Percentiles rank a stretch among this genome's conserved stretches.
Conservation (phyloP, 2,329 filamentous ascomycete species). For the Fonsecaea multimorphosa region DNA sequence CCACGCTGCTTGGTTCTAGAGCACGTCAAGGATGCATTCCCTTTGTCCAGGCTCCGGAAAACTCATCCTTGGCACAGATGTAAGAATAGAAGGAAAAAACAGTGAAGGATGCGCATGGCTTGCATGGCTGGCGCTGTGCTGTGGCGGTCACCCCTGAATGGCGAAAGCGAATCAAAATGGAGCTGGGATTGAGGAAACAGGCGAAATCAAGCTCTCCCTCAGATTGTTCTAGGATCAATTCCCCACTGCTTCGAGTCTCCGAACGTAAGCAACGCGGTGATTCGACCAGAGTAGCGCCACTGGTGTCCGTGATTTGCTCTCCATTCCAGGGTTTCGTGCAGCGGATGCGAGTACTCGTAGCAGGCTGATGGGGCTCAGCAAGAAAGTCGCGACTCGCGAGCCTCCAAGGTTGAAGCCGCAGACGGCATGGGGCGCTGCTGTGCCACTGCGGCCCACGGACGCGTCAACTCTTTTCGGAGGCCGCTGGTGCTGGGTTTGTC, state of each 20-base stretch:
- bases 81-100: conserved; percentile 28
- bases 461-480: conserved; percentile 20
- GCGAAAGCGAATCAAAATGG: conserved; percentile 11
- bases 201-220: conserved; percentile 19
- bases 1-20: not conserved
- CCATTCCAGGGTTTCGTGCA: not conserved
- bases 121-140: not conserved
- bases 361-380: conserved; percentile 20
- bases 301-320: conserved; percentile 10
- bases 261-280: conserved; percentile 13
- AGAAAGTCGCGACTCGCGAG: not conserved
- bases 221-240: conserved; percentile 7
- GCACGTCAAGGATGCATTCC: not conserved
- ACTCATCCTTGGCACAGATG: conserved; percentile 10
- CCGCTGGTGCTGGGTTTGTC: conserved; percentile 1
- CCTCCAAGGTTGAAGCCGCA: conserved; percentile 5
- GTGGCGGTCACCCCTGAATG: conserved; percentile 5
- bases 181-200: conserved; percentile 6
- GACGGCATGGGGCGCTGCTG: conserved; percentile 12
- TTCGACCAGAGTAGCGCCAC: conserved; percentile 14
- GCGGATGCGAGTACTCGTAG: not conserved
- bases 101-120: conserved; percentile 8
- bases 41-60: not conserved
- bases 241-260: conserved; percentile 2
- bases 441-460: conserved; percentile 16